A percentile compares a stretch with the other conserved stretches of the same genome.
These are phyloP conservation scores for Coemansia pectinata DNA, from an alignment of 192 early-diverging fungal genomes.

Conservation along the genomic window DNA sequence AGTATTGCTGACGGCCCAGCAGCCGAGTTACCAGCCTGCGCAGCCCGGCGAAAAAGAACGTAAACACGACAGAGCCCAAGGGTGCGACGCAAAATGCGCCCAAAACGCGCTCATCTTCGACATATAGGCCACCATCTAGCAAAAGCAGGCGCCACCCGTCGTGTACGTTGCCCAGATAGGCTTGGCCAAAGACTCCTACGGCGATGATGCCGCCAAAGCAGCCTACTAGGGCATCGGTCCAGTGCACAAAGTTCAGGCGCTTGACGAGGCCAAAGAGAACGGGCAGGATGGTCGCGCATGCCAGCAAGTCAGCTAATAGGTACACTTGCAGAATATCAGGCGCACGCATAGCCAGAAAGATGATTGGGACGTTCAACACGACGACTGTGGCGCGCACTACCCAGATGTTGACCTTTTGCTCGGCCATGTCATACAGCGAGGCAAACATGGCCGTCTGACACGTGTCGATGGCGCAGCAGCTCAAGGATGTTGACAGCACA, in stretches of 20 bases:
- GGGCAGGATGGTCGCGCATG: constrained; percentile 59
- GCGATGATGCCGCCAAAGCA: constrained; percentile 57
- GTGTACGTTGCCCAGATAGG: constrained; percentile 52
- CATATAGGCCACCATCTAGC: constrained; percentile 55
- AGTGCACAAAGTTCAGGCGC: constrained; percentile 55
- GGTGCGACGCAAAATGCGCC: constrained; percentile 61
- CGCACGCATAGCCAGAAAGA: constrained; percentile 59
- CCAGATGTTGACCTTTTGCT: constrained; percentile 50
- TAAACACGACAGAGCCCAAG: constrained; percentile 47
- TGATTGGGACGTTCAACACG: constrained; percentile 55
- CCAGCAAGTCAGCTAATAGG: constrained; percentile 64
- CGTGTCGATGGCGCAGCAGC: constrained; percentile 68
- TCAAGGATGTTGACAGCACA: constrained; percentile 63
- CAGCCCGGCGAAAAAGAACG: constrained; percentile 38
- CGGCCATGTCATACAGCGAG: constrained; percentile 61
- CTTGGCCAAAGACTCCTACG: constrained; percentile 57
- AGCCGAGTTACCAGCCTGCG: constrained; percentile 28
- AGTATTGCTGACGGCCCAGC: constrained; percentile 34
- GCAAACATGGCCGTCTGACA: constrained; percentile 69
- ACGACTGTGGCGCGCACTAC: constrained; percentile 48
- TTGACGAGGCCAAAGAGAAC: constrained; percentile 57
- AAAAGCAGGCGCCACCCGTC: constrained; percentile 55
- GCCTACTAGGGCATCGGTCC: constrained; percentile 56
- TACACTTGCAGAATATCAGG: constrained; percentile 64
- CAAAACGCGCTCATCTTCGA: constrained; percentile 57